Base-by-base conservation (phyloP, 345 rosid genomes). In the Populus tremula region DNA sequence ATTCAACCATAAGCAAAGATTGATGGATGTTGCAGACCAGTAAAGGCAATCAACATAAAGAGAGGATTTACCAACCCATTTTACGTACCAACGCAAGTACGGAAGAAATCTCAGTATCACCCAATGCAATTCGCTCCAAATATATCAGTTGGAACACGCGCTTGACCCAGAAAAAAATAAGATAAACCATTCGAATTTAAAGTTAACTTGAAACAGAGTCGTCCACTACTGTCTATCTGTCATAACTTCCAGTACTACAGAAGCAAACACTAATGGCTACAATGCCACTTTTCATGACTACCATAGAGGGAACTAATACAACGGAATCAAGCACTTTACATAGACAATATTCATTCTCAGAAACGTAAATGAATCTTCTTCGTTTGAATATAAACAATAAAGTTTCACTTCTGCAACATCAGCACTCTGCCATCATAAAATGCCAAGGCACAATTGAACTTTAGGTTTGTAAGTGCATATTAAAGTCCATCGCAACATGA, bases 401-500 rank as follows among this genome's bases (percentile, higher is more conserved):
- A 73, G 67, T 80, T 73, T 67, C 41, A 63, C 50, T 78, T 72
- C 76, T 54, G 81, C 72, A 65, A 82, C 70, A 72, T 76, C 66
- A 69, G 72, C 76, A 65, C 56, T 50, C 35, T 16, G 62, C 73
- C 77, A 79, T 67, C 69, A 21, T 69, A 69, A 69, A 76, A 68
- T 80, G 70, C 74, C 63, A 33, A 49, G 80, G 73, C 66, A 68
- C 67, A 76, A 81, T 73, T 49, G 77, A 81, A 77, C 84, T 75
- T 77, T 72, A 43, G 4, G 76, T 67, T 54, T 69, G 72, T 43
- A 84, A 69, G 78, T 81, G 77, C 80, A 62, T 84, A 81, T 65
- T 63, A 66, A 77, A 78, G 75, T 77, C 78, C 86, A 82, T 63
- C 79, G 59, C 41, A 75, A 77, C 80, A 79, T n/a, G 74, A 81